Base-by-base conservation (phyloP, 1,284 basidiomycete genomes). In the Nidula niveotomentosa region DNA sequence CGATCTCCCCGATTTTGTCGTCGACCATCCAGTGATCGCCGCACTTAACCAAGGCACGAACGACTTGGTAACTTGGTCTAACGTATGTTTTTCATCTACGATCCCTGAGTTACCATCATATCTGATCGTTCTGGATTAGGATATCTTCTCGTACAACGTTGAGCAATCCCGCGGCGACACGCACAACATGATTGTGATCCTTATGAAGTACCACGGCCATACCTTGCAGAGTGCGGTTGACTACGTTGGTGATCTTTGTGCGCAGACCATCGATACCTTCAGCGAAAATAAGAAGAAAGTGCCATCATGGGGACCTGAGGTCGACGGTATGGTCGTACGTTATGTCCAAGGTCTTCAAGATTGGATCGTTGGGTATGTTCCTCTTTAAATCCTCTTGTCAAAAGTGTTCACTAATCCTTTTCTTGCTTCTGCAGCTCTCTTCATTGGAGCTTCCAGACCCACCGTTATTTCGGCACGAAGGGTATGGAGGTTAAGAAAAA, bases 81-180 rank as follows among this genome's bases (percentile, higher is more conserved):
- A 85, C 62, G 84, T 85, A 64, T 62, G 74, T 65, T 35, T 17
- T 54, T 44, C 23, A 23, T 23, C 23, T 3, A 23, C 23, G 23
- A 23, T 23, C 23, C 23, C 23, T 23, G 3, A 23, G 23, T 23
- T 23, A 23, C 23, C 23, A 23, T 23, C 23, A 23, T 3, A 3
- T 23, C 23, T 23, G 23, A 23, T 23, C 23, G 23, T 23, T 23
- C 33, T 52, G 50, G 36, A 35, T 34, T 18, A 85, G 83, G 83
- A 85, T 57, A 79, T 85, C 34, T 84, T 80, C 60, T 85, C 84
- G 0, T 85, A 82, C 65, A 84, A 85, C 53, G 78, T 80, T 51
- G 84, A 85, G 60, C 84, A 85, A 66, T 76, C 80, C 7, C 76
- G 76, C 15, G 75, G 73, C 10, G 81, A 84, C 55, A 79, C 76